Percentiles rank a stretch among this genome's conserved stretches.
Evolutionary conservation across 2,329 filamentous ascomycete genomes (phyloP).

Genomic region (Exophiala sp.): DNA sequence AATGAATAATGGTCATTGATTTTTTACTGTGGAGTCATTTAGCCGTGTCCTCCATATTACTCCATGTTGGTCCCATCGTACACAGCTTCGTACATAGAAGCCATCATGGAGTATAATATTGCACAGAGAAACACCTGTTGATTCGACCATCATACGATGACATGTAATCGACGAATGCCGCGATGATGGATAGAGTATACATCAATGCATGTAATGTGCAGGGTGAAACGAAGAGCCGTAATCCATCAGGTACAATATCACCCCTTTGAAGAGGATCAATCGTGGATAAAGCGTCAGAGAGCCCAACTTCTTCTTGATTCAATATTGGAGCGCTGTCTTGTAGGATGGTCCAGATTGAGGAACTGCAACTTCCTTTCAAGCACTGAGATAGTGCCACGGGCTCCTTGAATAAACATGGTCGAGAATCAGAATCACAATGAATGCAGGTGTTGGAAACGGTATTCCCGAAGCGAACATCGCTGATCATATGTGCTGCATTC

Average conservation of each 20-base stretch:
- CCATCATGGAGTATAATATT: too few species aligned
- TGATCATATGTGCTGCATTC: too few species aligned
- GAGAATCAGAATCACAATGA: not conserved
- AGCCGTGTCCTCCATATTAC: not conserved
- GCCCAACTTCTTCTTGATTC: constrained; percentile 29
- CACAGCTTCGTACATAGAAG: too few species aligned
- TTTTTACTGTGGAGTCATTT: not conserved
- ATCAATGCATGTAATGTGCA: constrained; percentile 29
- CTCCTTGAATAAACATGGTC: constrained; percentile 8
- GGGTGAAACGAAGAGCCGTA: constrained; percentile 39
- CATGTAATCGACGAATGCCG: too few species aligned
- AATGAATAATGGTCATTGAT: constrained; percentile 5
- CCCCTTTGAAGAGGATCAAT: constrained; percentile 1
- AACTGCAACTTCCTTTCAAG: constrained; percentile 22
- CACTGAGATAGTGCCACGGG: constrained; percentile 4
- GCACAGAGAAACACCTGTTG: too few species aligned
- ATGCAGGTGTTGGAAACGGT: not conserved
- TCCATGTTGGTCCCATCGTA: too few species aligned
- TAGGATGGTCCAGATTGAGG: constrained; percentile 19
- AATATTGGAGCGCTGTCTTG: constrained; percentile 31
- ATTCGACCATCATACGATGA: too few species aligned
- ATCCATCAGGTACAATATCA: constrained; percentile 23
- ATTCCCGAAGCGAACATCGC: too few species aligned
- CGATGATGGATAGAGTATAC: not conserved
- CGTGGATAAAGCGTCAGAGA: constrained; percentile 37